Percentiles rank a stretch among this genome's conserved stretches.
Evolutionary conservation across 352 stramenopile genomes (phyloP).

Genomic region (Thalassiosira mediterranea): DNA sequence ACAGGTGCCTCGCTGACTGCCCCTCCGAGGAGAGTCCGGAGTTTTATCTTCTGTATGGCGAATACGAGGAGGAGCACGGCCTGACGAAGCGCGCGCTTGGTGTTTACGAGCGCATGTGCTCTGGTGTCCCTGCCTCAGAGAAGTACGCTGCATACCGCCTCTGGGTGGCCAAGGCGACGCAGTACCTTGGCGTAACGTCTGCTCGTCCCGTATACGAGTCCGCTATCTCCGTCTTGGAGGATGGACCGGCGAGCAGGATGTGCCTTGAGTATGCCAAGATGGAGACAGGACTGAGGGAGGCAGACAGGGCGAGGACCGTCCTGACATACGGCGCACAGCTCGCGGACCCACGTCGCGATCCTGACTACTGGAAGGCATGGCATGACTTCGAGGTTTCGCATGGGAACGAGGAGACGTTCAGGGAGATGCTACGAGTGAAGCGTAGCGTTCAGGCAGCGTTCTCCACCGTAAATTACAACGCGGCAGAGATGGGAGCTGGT

Average conservation of each 20-base stretch:
- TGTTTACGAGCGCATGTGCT: constrained; percentile 94
- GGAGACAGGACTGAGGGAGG: constrained; percentile 95
- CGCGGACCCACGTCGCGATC: constrained; percentile 92
- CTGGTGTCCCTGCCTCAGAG: constrained; percentile 88
- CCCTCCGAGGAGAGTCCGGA: constrained; percentile 84
- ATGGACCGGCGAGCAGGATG: constrained; percentile 90
- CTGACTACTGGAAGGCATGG: constrained; percentile 97
- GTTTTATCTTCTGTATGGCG: constrained; percentile 90
- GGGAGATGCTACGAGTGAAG: constrained; percentile 99
- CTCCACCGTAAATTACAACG: constrained; percentile 95
- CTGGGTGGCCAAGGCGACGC: constrained; percentile 92
- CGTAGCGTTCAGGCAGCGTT: constrained; percentile 95
- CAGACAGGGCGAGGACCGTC: constrained; percentile 95
- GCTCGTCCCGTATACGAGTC: constrained; percentile 96
- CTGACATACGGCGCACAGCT: constrained; percentile 96
- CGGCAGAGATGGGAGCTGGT: constrained; percentile 88
- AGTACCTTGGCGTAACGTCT: constrained; percentile 95
- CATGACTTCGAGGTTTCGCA: constrained; percentile 90
- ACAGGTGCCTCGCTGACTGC: constrained; percentile 90
- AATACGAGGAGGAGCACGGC: constrained; percentile 96
- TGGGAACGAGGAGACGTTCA: constrained; percentile 98
- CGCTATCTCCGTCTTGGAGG: constrained; percentile 92
- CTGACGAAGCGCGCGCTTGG: constrained; percentile 94
- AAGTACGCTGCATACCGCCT: constrained; percentile 92
- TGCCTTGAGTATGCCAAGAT: constrained; percentile 95